phyloP scores from a whole-genome alignment of 495 filamentous ascomycete species.

The Podospora bellae-mahoneyi region DNA sequence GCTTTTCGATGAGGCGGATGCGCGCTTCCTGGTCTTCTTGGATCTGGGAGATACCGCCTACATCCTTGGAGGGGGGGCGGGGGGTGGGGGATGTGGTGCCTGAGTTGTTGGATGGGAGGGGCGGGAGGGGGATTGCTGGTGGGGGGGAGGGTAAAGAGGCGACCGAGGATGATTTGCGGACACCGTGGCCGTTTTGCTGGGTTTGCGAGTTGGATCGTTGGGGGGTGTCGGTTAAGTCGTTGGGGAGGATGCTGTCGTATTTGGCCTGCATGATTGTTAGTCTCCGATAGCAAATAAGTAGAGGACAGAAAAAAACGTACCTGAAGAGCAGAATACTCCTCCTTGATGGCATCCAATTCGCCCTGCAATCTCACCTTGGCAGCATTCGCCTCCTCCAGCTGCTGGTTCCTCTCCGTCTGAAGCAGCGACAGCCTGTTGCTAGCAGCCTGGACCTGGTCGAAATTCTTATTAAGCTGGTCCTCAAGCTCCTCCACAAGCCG shows the following conservation, averaged over 20 bases:
- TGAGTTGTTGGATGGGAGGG: slow-evolving; percentile 59
- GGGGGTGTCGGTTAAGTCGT: slow-evolving; percentile 32
- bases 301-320: slow-evolving; percentile 43
- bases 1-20: slow-evolving; percentile 94
- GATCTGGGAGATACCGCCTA: slow-evolving; percentile 61
- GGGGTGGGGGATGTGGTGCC: slow-evolving; percentile 46
- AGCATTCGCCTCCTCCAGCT: slow-evolving; percentile 55
- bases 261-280: slow-evolving; percentile 53
- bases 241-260: slow-evolving; percentile 44
- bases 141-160: slow-evolving; percentile 85
- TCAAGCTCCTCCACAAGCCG: slow-evolving; percentile 92
- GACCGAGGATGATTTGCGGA: slow-evolving; percentile 82
- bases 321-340: slow-evolving; percentile 63
- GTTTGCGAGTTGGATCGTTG: slow-evolving; percentile 74
- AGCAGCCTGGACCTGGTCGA: slow-evolving; percentile 82
- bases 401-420: slow-evolving; percentile 63
- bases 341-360: slow-evolving; percentile 59
- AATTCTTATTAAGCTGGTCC: slow-evolving; percentile 92
- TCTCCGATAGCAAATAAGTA: slow-evolving; percentile 2
- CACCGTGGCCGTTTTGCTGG: slow-evolving; percentile 41
- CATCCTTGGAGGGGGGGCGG: slow-evolving; percentile 79
- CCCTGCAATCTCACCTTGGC: slow-evolving; percentile 48
- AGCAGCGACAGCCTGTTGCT: slow-evolving; percentile 71
- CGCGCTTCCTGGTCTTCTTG: slow-evolving; percentile 93
- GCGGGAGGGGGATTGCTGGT: slow-evolving; percentile 88